Base-by-base conservation (phyloP, 202 grass and related monocot genomes). In the Schoenoplectus triqueter region DNA sequence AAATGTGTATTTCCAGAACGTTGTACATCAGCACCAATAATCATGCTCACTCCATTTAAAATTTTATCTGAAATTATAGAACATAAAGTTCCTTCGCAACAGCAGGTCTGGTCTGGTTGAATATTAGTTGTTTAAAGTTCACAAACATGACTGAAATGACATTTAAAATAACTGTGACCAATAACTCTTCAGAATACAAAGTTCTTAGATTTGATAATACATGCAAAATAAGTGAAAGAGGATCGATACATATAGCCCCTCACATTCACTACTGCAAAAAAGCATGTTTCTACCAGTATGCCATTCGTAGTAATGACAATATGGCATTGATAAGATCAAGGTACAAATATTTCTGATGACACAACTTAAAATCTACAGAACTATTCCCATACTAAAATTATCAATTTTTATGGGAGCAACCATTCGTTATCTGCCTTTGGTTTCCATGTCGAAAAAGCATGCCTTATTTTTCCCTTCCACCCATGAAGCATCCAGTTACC, bases 381-480 rank as follows among this genome's bases (percentile, higher is more conserved):
- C 18, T 18, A 56, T 76, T 55, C 20, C 4, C 3, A 55, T 15
- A 75, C 71, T 54, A 52, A 55, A 75, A 14, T 54, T 20, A 14
- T 31, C 20, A 75, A 55, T 5, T 55, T 76, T 39, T 76, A 76
- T 49, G 69, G 21, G 19, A 19, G 31, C 10, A 76, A 52, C 19
- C 10, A 76, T 55, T 76, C 55, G 2, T 20, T 20, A 6, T 56
- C 72, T 31, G 5, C 2, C 55, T 81, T 75, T 50, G 85, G 88
- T 50, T 87, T 90, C 88, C 88, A 90, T 66, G 88, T 67, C 14
- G 88, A 90, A 42, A 90, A 7, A 10, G 88, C 85, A 52, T 87
- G 86, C 14, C 76, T 87, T 66, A 90, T 84, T 62, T 85, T 84
- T 47, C 88, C 88, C 71, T 90, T 90, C 88, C 88, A 90, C 5